phyloP scores from a whole-genome alignment of 2,329 filamentous ascomycete genomes.

The Ophiostoma montium region DNA sequence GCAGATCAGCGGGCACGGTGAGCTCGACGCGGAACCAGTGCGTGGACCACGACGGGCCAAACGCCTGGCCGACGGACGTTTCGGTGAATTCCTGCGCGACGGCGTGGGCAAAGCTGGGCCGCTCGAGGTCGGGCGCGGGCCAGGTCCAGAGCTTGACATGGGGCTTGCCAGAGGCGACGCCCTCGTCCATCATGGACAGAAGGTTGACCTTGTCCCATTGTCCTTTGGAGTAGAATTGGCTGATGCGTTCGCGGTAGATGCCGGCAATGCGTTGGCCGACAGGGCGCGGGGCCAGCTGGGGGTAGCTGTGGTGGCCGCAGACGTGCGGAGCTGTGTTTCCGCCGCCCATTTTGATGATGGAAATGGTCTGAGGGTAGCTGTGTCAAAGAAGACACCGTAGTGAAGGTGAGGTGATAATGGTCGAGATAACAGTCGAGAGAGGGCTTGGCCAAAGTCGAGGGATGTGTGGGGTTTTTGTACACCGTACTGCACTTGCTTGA shows the following conservation, averaged over 20 bases:
- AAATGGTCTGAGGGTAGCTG: too few species aligned
- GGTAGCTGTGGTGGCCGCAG: constrained; percentile 12
- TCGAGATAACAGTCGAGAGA: neutral
- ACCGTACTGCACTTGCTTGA: too few species aligned
- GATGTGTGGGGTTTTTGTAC: too few species aligned
- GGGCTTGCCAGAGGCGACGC: constrained; percentile 48
- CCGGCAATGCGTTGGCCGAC: constrained; percentile 15
- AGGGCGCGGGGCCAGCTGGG: constrained; percentile 14
- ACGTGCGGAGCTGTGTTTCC: constrained; percentile 10
- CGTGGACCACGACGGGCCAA: constrained; percentile 92
- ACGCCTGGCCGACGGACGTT: constrained; percentile 61
- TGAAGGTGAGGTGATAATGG: neutral
- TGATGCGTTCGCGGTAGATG: constrained; percentile 15
- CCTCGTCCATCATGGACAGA: constrained; percentile 53
- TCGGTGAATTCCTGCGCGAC: constrained; percentile 58
- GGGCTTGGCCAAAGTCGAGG: too few species aligned
- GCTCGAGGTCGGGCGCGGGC: constrained; percentile 62
- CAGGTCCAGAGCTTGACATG: constrained; percentile 78
- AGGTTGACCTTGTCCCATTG: constrained; percentile 17
- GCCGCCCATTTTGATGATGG: constrained; percentile 15
- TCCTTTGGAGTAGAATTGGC: constrained; percentile 14
- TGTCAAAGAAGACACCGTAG: too few species aligned
- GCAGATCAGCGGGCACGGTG: constrained; percentile 59
- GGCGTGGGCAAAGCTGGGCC: constrained; percentile 80
- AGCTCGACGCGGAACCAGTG: constrained; percentile 90